Evolutionary conservation across 2,329 filamentous ascomycete genomes (phyloP).

Genomic region (Capronia epimyces): DNA sequence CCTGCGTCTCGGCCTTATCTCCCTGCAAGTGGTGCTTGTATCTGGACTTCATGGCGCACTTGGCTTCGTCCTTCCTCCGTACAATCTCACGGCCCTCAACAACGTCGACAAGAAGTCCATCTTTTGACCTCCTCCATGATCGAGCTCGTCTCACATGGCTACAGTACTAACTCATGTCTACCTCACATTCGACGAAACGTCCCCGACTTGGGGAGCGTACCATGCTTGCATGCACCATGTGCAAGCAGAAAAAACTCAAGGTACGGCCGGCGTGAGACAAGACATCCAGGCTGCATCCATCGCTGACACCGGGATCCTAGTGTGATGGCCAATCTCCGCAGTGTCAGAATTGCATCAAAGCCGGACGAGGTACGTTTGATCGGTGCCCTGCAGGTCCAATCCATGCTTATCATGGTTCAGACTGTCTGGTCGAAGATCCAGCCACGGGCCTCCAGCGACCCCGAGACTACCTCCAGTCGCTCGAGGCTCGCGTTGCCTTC

Average conservation of each 20-base stretch:
- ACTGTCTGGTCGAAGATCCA: slow-evolving; percentile 37
- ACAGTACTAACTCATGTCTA: background rate
- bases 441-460: slow-evolving; percentile 34
- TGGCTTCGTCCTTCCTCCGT: too few species aligned
- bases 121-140: too few species aligned
- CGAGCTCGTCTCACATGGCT: background rate
- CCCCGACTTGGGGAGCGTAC: slow-evolving; percentile 5
- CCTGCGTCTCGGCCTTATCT: too few species aligned
- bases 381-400: background rate
- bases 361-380: background rate
- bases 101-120: too few species aligned
- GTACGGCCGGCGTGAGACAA: background rate
- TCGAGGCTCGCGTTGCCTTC: slow-evolving; percentile 30
- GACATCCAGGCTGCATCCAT: background rate
- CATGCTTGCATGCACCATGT: slow-evolving; percentile 1
- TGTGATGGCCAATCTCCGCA: slow-evolving; percentile 2
- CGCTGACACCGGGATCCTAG: slow-evolving; percentile 1
- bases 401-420: slow-evolving; percentile 17
- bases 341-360: slow-evolving; percentile 3
- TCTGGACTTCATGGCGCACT: too few species aligned
- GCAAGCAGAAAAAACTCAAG: slow-evolving; percentile 5
- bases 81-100: too few species aligned
- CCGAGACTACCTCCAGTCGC: slow-evolving; percentile 33
- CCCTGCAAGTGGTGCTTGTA: too few species aligned
- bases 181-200: background rate